Evolutionary conservation across 257 asterid species (phyloP).

Genomic region (Salvia splendens): DNA sequence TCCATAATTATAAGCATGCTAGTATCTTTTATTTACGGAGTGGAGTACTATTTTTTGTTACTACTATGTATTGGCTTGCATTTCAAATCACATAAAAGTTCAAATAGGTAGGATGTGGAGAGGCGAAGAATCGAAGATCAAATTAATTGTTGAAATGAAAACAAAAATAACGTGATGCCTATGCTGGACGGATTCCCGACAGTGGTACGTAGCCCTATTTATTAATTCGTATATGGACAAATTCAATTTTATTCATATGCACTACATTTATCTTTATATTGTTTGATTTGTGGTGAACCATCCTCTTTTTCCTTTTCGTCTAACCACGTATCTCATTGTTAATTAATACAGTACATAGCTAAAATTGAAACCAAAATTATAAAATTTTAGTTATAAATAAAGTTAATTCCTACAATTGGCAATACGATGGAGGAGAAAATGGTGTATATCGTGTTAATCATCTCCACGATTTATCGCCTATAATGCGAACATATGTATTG

Average conservation of each 20-base stretch:
- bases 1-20: too few species aligned
- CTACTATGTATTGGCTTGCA: too few species aligned
- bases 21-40: too few species aligned
- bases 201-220: conserved; percentile 8
- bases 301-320: background rate
- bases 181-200: conserved; percentile 30
- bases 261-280: background rate
- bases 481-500: too few species aligned
- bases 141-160: background rate
- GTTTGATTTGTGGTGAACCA: background rate
- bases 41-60: too few species aligned
- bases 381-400: background rate
- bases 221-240: background rate
- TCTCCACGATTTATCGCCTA: too few species aligned
- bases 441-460: too few species aligned
- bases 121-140: background rate
- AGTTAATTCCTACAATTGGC: too few species aligned
- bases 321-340: background rate
- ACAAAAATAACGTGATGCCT: conserved; percentile 2
- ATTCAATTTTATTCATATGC: conserved; percentile 3
- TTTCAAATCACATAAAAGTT: too few species aligned
- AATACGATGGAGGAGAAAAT: too few species aligned
- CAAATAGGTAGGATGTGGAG: too few species aligned
- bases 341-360: background rate
- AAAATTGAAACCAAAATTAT: background rate